A percentile compares a stretch with the other conserved stretches of the same genome.
phyloP scores from a whole-genome alignment of 192 early-diverging fungal genomes.

The Coemansia sp. region DNA sequence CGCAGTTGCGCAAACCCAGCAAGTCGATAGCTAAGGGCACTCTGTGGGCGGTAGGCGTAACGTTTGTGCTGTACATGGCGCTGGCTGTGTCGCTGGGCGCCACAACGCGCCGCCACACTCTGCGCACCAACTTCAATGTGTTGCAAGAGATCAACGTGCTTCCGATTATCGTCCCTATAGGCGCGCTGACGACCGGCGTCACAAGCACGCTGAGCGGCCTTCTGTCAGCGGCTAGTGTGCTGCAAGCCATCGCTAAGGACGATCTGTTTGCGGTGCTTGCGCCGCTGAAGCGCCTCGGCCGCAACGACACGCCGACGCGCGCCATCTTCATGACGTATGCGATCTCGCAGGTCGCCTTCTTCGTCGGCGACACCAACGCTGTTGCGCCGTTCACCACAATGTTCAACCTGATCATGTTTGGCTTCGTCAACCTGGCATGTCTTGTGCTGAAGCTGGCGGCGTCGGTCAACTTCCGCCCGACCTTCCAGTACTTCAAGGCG shows the following conservation, averaged over 20 bases:
- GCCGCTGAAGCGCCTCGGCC: conserved; percentile 24
- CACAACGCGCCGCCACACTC: conserved; percentile 58
- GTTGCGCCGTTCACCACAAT: conserved; percentile 68
- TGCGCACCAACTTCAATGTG: conserved; percentile 63
- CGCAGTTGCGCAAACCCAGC: conserved; percentile 64
- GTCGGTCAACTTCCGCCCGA: conserved; percentile 69
- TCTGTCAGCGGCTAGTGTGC: conserved; percentile 61
- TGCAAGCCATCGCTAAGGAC: conserved; percentile 68
- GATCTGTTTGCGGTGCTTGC: conserved; percentile 58
- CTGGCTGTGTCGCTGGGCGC: conserved; percentile 60
- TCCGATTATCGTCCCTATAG: conserved; percentile 58
- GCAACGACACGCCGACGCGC: conserved; percentile 27
- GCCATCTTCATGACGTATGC: conserved; percentile 46
- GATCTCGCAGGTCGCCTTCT: conserved; percentile 58
- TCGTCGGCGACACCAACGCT: conserved; percentile 62
- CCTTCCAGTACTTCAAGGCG: conserved; percentile 65
- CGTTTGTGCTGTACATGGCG: conserved; percentile 57
- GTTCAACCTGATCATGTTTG: conserved; percentile 64
- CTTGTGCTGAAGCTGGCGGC: conserved; percentile 63
- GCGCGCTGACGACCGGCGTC: conserved; percentile 61
- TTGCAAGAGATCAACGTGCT: conserved; percentile 63
- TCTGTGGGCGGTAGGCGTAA: conserved; percentile 59
- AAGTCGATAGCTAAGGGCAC: conserved; percentile 69
- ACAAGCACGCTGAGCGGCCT: conserved; percentile 62
- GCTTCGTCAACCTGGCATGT: conserved; percentile 66